Base-by-base conservation (phyloP, 2,329 filamentous ascomycete genomes). In the Hymenoscyphus linearis region DNA sequence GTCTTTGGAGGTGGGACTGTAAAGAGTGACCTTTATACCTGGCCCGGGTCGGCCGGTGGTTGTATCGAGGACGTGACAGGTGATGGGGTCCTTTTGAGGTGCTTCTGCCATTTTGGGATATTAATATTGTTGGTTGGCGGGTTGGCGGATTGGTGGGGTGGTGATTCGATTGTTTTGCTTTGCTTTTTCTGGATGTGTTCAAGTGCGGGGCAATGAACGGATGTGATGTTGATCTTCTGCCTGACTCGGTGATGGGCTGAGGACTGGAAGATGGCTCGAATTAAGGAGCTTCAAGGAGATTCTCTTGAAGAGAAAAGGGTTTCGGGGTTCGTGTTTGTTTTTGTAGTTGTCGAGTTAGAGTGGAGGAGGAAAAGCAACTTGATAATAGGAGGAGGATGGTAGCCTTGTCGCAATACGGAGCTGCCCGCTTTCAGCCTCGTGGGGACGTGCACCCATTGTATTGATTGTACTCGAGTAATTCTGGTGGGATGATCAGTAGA, bases 1-100 rank as follows among this genome's bases (percentile, higher is more conserved):
- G 70, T 76, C 13, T 72, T 67, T 54, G 68, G 66, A 56, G 54
- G 59, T 54, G 72, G 64, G 13, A 72, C 62, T 62, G 71, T 61
- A 50, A 62, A 68, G 56, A 16, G 68, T 85, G 61, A 93, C 89
- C 66, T 81, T 80, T 69, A 95, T 83, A 64, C 80, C 79, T 60
- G 80, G 75, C 16, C 85, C 90, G 25, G 90, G 90, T 61, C 81
- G 82, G 71, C 90, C 90, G 64, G 82, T 78, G n/a, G 85, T 83
- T 12, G 90, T 93, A 80, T 95, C 89, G 74, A 95, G 89, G 75
- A 93, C 84, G 79, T 95, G 90, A 79, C 90, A 93, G 74, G 90
- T 93, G 71, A 95, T 93, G 72, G 84, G 85, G 72, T 86, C 84
- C 61, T 61, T 36, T 22, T 37, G 35, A 13, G 60, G 52, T 9